Conservation (phyloP, 2,329 filamentous ascomycete genomes). For the Fusarium pseudocircinatum region DNA sequence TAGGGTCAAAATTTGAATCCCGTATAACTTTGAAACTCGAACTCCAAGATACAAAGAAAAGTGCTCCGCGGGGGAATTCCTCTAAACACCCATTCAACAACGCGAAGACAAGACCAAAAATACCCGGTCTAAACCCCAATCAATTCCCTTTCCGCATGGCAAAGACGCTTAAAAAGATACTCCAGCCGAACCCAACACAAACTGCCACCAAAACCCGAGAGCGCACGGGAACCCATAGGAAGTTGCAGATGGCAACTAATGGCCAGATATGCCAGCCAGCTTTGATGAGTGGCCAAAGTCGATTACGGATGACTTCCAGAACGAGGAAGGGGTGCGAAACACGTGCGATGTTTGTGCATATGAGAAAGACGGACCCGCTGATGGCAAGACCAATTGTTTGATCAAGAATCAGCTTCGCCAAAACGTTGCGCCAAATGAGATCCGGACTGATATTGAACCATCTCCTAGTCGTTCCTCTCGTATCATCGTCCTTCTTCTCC, state of each 20-base stretch:
- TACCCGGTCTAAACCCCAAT: neutral
- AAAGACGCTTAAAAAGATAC: constrained; percentile 50
- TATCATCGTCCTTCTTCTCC: constrained; percentile 40
- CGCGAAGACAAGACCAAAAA: constrained; percentile 1
- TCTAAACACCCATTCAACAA: neutral
- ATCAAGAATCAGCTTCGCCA: constrained; percentile 49
- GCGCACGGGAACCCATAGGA: constrained; percentile 49
- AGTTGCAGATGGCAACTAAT: constrained; percentile 49
- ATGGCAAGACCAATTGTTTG: constrained; percentile 50
- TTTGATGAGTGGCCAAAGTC: constrained; percentile 45
- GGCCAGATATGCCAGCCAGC: constrained; percentile 53
- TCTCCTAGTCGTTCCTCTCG: neutral
- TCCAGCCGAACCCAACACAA: constrained; percentile 51
- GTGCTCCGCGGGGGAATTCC: constrained; percentile 3
- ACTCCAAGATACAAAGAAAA: constrained; percentile 22
- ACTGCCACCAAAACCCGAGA: constrained; percentile 49
- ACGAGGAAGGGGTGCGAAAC: constrained; percentile 40
- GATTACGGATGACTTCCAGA: constrained; percentile 41
- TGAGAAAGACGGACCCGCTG: constrained; percentile 48
- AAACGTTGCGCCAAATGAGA: constrained; percentile 49
- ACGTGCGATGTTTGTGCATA: constrained; percentile 49
- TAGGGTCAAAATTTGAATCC: neutral
- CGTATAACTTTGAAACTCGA: neutral
- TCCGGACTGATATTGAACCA: constrained; percentile 38
- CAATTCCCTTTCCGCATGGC: constrained; percentile 37